A percentile compares a stretch with the other conserved stretches of the same genome.
These are phyloP conservation scores for Quercus dentata DNA, from an alignment of 306 rosid species.

Conservation along the genomic window DNA sequence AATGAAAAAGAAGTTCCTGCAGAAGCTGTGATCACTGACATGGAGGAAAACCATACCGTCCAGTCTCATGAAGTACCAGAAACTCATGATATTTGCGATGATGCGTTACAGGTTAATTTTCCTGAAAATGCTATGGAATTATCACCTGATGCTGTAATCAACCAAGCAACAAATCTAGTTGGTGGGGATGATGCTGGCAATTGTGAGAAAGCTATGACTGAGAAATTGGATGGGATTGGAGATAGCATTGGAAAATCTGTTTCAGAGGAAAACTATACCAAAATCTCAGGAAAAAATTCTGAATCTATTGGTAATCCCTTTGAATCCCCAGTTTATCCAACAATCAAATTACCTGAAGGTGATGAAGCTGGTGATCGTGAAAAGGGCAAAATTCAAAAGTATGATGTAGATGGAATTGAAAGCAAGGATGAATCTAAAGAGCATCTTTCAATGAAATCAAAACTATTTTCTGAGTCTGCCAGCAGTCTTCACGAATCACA, in stretches of 20 bases:
- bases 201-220: conserved; percentile 20
- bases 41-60: conserved; percentile 18
- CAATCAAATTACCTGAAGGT: conserved; percentile 17
- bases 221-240: conserved; percentile 20
- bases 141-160: conserved; percentile 19
- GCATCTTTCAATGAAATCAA: conserved; percentile 8
- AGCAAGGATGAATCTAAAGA: conserved; percentile 17
- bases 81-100: conserved; percentile 15
- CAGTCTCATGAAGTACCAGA: conserved; percentile 32
- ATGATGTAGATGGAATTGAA: conserved; percentile 24
- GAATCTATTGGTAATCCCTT: conserved; percentile 22
- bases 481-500: conserved; percentile 20
- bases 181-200: conserved; percentile 9
- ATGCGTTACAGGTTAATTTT: conserved; percentile 16
- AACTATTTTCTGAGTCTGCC: conserved; percentile 7
- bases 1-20: conserved; percentile 32
- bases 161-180: conserved; percentile 21
- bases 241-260: conserved; percentile 22
- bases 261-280: conserved; percentile 23
- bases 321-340: conserved; percentile 26
- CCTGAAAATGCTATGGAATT: conserved; percentile 20
- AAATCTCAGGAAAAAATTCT: conserved; percentile 8
- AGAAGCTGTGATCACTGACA: conserved; percentile 25
- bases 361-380: conserved; percentile 15
- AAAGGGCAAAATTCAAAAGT: conserved; percentile 19